phyloP scores from a whole-genome alignment of 768 basidiomycete genomes.

The Mrakia frigida region DNA sequence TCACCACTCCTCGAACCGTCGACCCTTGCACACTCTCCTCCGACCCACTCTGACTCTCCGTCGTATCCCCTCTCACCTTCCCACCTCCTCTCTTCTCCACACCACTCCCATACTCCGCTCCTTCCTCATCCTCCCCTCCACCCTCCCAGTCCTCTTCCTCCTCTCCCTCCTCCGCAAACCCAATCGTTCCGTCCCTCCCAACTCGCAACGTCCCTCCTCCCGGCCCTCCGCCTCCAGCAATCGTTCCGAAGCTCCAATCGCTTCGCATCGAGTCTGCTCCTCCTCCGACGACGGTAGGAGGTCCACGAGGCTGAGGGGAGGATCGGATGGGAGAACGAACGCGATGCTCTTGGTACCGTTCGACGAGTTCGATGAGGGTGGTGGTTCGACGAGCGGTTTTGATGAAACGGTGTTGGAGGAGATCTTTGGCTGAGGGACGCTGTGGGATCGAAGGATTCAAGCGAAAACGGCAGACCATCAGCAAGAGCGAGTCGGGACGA shows the following conservation, averaged over 20 bases:
- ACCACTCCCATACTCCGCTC: conserved; percentile 30
- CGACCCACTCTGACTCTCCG: background rate
- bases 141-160: conserved; percentile 28
- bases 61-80: background rate
- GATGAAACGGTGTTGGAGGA: conserved; percentile 91
- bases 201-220: conserved; percentile 16
- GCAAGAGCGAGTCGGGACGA: background rate
- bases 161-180: conserved; percentile 30
- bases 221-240: conserved; percentile 46
- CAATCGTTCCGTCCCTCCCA: conserved; percentile 14
- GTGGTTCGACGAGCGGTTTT: conserved; percentile 68
- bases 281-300: background rate
- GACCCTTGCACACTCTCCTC: conserved; percentile 26
- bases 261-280: conserved; percentile 57
- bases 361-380: conserved; percentile 78
- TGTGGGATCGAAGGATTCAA: conserved; percentile 43
- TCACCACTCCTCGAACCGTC: conserved; percentile 21
- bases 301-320: background rate
- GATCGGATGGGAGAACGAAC: conserved; percentile 46
- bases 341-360: conserved; percentile 75
- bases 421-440: conserved; percentile 86
- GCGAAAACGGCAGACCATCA: background rate
- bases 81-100: background rate
- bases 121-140: conserved; percentile 35
- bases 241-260: conserved; percentile 94